Conservation (phyloP, 345 rosid genomes). For the Corchorus olitorius region DNA sequence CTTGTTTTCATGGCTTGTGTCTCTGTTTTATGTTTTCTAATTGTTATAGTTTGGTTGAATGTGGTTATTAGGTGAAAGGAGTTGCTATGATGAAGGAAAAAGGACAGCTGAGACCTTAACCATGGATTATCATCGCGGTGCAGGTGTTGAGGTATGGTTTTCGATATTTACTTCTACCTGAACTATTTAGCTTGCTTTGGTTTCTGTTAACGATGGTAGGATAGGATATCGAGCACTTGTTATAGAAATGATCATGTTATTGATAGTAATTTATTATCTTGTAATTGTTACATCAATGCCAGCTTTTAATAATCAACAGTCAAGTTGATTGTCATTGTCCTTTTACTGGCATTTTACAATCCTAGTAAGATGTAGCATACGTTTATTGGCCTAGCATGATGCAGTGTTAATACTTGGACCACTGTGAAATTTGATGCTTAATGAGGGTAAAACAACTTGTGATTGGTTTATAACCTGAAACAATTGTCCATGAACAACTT, state of each 20-base stretch:
- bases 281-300: neutral
- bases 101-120: constrained; percentile 93
- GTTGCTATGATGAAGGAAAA: constrained; percentile 99
- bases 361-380: neutral
- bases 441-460: constrained; percentile 4
- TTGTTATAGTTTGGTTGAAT: constrained; percentile 18
- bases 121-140: constrained; percentile 99
- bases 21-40: constrained; percentile 15
- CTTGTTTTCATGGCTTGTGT: constrained; percentile 8
- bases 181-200: neutral
- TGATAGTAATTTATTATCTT: neutral
- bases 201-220: neutral
- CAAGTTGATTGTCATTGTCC: neutral
- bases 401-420: neutral
- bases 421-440: neutral
- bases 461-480: neutral
- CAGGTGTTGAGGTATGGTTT: constrained; percentile 77
- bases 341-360: neutral
- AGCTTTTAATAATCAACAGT: neutral
- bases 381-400: neutral
- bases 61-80: constrained; percentile 79
- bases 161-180: neutral
- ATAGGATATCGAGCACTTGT: neutral
- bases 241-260: neutral
- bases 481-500: neutral